Base-by-base conservation (phyloP, 495 filamentous ascomycete genomes). In the Podospora didyma region DNA sequence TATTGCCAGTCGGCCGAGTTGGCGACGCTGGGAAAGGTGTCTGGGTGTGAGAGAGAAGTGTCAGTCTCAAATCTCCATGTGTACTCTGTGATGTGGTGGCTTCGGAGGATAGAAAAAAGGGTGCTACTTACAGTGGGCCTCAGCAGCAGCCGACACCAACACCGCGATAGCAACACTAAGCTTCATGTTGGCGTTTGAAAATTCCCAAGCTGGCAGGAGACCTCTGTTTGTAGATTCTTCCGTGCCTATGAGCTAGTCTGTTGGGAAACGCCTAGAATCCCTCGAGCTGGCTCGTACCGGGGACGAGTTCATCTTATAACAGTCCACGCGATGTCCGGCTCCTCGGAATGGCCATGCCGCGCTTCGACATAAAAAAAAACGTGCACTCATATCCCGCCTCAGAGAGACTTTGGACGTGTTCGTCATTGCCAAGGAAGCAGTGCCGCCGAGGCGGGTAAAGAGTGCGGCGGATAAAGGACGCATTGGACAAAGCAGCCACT, bases 1-100 rank as follows among this genome's bases (percentile, higher is more conserved):
- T 75, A 77, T 34, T 77, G 69, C 79, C 78, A 82, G 52, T 74
- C 70, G 34, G 59, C 54, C 3, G 74, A 57, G 34, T 63, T 69
- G 39, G 51, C 70, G 2, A 69, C 61, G 57, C 69, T 68, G 37
- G 62, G 62, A 47, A 67, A 57, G n/a, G 45, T 67, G 54, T 72
- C 67, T 69, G 17, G 24, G 37, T 21, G 20, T n/a, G n/a, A n/a
- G n/a, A n/a, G n/a, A n/a, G n/a, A n/a, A n/a, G n/a, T 49, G 3
- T 22, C 6, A 49, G 20, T 5, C 34, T 7, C 26, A 28, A 51
- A 61, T 14, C 55, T 53, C 19, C n/a, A 26, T 20, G 19, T n/a
- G 19, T 23, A 6, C 16, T 35, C 14, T 39, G 3, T 23, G 4
- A 20, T 2, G 6, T 7, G 16, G 41, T 23, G 12, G 9, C 26